phyloP scores from a whole-genome alignment of 345 rosid species.

The Noccaea caerulescens region DNA sequence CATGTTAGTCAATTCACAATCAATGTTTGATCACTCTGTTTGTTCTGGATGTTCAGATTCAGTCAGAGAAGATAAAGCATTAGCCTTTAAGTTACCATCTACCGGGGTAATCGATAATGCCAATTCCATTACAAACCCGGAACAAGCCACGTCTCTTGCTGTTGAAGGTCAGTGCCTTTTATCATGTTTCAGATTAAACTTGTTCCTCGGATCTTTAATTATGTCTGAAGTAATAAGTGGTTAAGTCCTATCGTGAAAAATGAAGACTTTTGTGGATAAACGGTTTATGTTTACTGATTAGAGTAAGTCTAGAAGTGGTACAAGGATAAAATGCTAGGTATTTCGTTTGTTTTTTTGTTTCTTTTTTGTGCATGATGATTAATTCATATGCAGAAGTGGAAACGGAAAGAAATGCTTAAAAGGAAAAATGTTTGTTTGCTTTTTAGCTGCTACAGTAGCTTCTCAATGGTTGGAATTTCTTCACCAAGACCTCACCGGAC shows the following conservation, averaged over 20 bases:
- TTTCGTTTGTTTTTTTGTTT: too few species aligned
- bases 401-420: constrained; percentile 37
- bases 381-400: constrained; percentile 39
- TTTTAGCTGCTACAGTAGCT: constrained; percentile 89
- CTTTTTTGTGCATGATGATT: constrained; percentile 23
- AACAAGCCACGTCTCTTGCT: constrained; percentile 63
- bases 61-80: constrained; percentile 49
- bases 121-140: constrained; percentile 51
- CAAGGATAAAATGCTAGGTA: constrained; percentile 19
- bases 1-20: constrained; percentile 36
- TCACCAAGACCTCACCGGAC: constrained; percentile 89
- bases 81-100: constrained; percentile 61
- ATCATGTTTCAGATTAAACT: constrained; percentile 10
- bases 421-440: constrained; percentile 38
- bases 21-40: constrained; percentile 31
- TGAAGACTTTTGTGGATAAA: not conserved
- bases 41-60: constrained; percentile 48
- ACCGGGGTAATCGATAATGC: constrained; percentile 51
- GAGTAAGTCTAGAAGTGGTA: constrained; percentile 14
- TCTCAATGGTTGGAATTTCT: constrained; percentile 96
- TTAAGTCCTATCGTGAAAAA: not conserved
- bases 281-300: constrained; percentile 5
- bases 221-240: constrained; percentile 9
- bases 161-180: constrained; percentile 60
- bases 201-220: not conserved